These are phyloP conservation scores for Eucalyptus pauciflora DNA, from an alignment of 345 rosid species.

Conservation along the genomic window DNA sequence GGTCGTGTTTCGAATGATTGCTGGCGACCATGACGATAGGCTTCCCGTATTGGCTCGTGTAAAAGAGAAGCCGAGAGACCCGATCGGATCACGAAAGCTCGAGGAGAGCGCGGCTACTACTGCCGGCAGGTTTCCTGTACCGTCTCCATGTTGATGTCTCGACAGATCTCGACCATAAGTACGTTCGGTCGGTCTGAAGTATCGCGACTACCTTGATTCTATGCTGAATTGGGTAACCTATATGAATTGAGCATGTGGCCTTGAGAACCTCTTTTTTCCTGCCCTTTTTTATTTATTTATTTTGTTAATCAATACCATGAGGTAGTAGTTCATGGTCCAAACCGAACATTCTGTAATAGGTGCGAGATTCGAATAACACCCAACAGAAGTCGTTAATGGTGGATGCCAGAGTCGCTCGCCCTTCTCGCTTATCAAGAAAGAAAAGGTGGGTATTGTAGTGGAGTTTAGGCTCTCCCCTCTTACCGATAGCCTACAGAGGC, in stretches of 20 bases:
- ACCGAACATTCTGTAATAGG: background rate
- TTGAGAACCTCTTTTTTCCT: background rate
- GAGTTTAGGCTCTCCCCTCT: background rate
- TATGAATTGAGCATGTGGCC: fast-evolving
- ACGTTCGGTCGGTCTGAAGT: fast-evolving
- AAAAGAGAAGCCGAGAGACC: background rate
- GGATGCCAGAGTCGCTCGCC: fast-evolving
- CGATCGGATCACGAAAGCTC: background rate
- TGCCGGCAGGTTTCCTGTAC: background rate
- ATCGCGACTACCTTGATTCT: fast-evolving
- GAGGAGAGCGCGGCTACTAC: background rate
- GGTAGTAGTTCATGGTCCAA: fast-evolving
- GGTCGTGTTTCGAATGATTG: background rate
- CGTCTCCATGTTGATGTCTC: background rate
- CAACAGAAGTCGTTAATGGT: background rate
- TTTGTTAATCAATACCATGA: fast-evolving
- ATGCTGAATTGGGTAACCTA: fast-evolving
- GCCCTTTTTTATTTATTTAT: fast-evolving
- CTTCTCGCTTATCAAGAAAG: background rate
- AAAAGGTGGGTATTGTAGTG: background rate
- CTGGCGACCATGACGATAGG: background rate
- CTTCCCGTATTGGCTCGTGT: background rate
- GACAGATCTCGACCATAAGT: fast-evolving
- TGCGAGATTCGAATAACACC: fast-evolving
- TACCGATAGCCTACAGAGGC: background rate